Percentiles rank a stretch among this genome's conserved stretches.
phyloP scores from a whole-genome alignment of 2,329 filamentous ascomycete species.

The Xylariaceae sp. region DNA sequence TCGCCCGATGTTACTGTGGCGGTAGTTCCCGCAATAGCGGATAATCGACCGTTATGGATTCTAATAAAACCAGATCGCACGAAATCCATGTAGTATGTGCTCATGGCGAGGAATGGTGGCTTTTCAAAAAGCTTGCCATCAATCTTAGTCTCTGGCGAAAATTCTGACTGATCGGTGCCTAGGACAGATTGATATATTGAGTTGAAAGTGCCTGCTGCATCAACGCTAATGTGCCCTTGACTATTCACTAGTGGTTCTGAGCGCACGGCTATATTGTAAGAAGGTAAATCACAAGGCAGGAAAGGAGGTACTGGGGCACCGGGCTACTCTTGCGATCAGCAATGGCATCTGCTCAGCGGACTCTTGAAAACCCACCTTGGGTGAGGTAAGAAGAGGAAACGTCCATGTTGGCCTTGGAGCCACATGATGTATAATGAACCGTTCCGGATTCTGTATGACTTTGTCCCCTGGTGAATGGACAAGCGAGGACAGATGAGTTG shows the following conservation, averaged over 20 bases:
- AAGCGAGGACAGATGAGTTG: slow-evolving; percentile 71
- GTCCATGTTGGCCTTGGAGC: slow-evolving; percentile 74
- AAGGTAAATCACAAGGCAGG: slow-evolving; percentile 72
- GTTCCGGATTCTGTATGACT: slow-evolving; percentile 49
- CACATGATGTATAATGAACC: slow-evolving; percentile 70
- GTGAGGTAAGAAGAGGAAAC: slow-evolving; percentile 64
- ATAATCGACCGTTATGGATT: slow-evolving; percentile 55
- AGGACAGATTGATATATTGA: slow-evolving; percentile 54
- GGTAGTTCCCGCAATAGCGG: slow-evolving; percentile 43
- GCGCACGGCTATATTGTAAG: slow-evolving; percentile 72
- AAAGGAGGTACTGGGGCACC: slow-evolving; percentile 62
- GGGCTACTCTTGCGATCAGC: slow-evolving; percentile 47
- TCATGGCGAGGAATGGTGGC: slow-evolving; percentile 72
- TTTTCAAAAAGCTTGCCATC: slow-evolving; percentile 48
- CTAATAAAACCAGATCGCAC: slow-evolving; percentile 69
- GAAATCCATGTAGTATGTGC: slow-evolving; percentile 75
- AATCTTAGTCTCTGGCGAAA: slow-evolving; percentile 51
- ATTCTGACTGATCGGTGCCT: slow-evolving; percentile 60
- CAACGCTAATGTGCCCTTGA: slow-evolving; percentile 67
- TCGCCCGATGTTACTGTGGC: slow-evolving; percentile 41
- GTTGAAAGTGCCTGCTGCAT: slow-evolving; percentile 62
- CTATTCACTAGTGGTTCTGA: slow-evolving; percentile 64
- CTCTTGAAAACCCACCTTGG: slow-evolving; percentile 48
- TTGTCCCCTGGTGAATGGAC: slow-evolving; percentile 56
- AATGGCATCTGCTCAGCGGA: slow-evolving; percentile 24